Evolutionary conservation across 2,329 filamentous ascomycete genomes (phyloP).

Genomic region (Ilyonectria destructans): DNA sequence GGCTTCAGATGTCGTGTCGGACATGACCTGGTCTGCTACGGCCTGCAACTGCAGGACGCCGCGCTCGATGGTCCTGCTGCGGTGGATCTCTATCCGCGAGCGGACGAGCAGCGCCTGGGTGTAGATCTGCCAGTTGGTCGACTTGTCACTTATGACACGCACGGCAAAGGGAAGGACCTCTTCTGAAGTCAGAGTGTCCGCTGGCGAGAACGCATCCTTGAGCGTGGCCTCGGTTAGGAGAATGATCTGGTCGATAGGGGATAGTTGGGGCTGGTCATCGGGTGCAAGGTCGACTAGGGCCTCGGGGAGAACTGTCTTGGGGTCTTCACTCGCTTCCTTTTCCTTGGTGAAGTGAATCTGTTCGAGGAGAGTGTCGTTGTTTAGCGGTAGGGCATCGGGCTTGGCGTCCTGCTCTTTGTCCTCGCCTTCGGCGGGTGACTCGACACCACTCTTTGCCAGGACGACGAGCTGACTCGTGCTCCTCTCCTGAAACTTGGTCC

Average conservation of each 20-base stretch:
- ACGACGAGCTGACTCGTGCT: conserved; percentile 92
- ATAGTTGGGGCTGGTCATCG: conserved; percentile 85
- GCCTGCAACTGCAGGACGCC: conserved; percentile 94
- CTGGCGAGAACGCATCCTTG: conserved; percentile 88
- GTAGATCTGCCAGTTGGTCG: conserved; percentile 98
- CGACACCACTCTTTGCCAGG: conserved; percentile 80
- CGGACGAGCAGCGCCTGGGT: conserved; percentile 93
- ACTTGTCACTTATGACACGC: conserved; percentile 88
- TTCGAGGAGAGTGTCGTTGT: conserved; percentile 95
- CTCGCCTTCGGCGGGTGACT: conserved; percentile 39
- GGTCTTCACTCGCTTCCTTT: conserved; percentile 56
- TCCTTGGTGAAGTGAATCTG: conserved; percentile 83
- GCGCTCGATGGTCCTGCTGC: conserved; percentile 89
- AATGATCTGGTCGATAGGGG: conserved; percentile 90
- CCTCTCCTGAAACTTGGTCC: conserved; percentile 85
- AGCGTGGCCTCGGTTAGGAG: conserved; percentile 90
- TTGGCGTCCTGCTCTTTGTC: conserved; percentile 51
- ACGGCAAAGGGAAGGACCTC: conserved; percentile 93
- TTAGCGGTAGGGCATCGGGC: conserved; percentile 83
- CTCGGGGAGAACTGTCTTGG: conserved; percentile 67
- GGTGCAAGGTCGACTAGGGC: conserved; percentile 79
- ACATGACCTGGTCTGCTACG: conserved; percentile 94
- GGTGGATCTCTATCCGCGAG: conserved; percentile 90
- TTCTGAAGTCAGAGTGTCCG: conserved; percentile 90
- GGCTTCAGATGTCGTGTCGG: conserved; percentile 75